Evolutionary conservation across 345 rosid species (phyloP).

Genomic region (Brassica cretica): DNA sequence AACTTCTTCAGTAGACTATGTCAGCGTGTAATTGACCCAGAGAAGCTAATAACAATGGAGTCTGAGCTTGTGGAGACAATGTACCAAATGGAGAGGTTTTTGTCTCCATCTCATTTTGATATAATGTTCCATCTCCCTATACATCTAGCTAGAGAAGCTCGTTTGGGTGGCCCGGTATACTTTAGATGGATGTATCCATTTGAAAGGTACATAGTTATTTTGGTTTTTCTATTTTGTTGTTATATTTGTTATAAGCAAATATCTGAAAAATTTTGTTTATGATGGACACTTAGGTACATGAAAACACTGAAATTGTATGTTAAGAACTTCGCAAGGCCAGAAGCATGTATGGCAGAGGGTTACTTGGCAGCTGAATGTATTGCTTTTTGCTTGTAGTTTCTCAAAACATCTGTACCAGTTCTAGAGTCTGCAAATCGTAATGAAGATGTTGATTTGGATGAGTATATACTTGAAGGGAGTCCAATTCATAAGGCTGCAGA

Average conservation of each 20-base stretch:
- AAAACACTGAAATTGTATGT: no score
- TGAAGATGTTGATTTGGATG: constrained; percentile 12
- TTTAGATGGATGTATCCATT: constrained; percentile 20
- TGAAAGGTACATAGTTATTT: neutral
- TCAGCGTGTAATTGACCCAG: neutral
- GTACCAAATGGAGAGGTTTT: constrained; percentile 71
- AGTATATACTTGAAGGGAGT: neutral
- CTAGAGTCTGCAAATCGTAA: neutral
- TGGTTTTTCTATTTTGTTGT: neutral
- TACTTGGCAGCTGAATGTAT: neutral
- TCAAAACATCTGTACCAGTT: neutral
- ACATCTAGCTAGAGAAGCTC: neutral
- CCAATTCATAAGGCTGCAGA: neutral
- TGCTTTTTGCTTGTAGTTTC: no score
- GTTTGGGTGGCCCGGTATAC: neutral
- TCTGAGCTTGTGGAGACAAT: constrained; percentile 46
- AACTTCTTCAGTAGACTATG: neutral
- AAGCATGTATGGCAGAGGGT: constrained; percentile 8
- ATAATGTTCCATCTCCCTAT: constrained; percentile 6
- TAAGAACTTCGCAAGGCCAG: neutral
- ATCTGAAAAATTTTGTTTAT: neutral
- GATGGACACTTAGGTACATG: no score
- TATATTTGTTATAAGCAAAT: neutral
- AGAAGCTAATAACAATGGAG: neutral
- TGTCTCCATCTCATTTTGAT: neutral